Evolutionary conservation across 2,329 filamentous ascomycete genomes (phyloP).

Genomic region (Blumeriella jaapii): DNA sequence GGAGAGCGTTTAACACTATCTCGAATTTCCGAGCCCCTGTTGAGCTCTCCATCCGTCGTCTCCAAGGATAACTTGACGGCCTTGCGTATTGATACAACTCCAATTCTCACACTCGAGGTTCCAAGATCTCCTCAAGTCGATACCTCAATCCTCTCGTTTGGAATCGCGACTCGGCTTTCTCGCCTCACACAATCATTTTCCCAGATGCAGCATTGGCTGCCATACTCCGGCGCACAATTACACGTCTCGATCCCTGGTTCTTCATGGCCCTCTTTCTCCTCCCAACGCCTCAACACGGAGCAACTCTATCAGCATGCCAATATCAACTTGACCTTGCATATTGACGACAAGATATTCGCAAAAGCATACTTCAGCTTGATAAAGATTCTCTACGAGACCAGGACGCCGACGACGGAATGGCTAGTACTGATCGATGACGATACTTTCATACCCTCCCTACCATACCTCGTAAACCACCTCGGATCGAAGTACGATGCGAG

Average conservation of each 20-base stretch:
- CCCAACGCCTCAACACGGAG: constrained; percentile 10
- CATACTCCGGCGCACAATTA: constrained; percentile 10
- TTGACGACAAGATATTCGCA: constrained; percentile 8
- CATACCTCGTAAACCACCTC: constrained; percentile 16
- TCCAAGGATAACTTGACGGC: constrained; percentile 5
- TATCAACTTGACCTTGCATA: constrained; percentile 16
- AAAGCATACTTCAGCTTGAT: constrained; percentile 20
- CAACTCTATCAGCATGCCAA: constrained; percentile 5
- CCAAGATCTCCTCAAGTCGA: constrained; percentile 13
- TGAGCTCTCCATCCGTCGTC: constrained; percentile 5
- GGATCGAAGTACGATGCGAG: constrained; percentile 13
- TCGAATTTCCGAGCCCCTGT: constrained; percentile 11
- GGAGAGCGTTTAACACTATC: constrained; percentile 11
- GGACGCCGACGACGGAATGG: constrained; percentile 18
- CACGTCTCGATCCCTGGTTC: constrained; percentile 14
- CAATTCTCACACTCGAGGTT: constrained; percentile 12
- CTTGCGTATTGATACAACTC: constrained; percentile 2
- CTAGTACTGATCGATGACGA: constrained; percentile 23
- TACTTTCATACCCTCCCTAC: constrained; percentile 22
- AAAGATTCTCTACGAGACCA: constrained; percentile 18
- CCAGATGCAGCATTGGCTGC: constrained; percentile 21
- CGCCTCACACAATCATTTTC: constrained; percentile 16
- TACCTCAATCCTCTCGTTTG: constrained; percentile 18
- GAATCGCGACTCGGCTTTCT: constrained; percentile 16
- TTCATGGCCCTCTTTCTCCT: constrained; percentile 1